Conservation (phyloP, 2,329 filamentous ascomycete genomes). For the Aspergillus transmontanensis region DNA sequence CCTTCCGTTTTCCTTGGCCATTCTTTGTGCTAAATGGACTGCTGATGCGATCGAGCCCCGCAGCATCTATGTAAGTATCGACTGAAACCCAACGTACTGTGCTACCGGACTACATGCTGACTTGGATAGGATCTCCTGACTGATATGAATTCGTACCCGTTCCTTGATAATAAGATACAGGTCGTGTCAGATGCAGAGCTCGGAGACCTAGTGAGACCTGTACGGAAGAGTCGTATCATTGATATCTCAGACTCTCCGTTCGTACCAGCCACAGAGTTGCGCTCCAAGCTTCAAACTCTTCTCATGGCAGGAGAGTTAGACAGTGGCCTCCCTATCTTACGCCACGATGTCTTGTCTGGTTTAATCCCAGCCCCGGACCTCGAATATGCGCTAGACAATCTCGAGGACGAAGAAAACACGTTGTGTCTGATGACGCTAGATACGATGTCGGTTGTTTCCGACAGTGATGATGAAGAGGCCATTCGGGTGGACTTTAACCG, state of each 20-base stretch:
- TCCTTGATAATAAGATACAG: slow-evolving; percentile 94
- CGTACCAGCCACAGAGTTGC: slow-evolving; percentile 74
- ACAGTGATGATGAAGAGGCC: slow-evolving; percentile 59
- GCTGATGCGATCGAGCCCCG: slow-evolving; percentile 91
- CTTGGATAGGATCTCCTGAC: slow-evolving; percentile 75
- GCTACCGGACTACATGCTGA: slow-evolving; percentile 20
- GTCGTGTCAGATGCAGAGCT: slow-evolving; percentile 88
- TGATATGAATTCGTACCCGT: slow-evolving; percentile 96
- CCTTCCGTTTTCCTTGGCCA: slow-evolving; percentile 86
- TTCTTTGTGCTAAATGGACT: slow-evolving; percentile 97
- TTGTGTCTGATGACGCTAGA: slow-evolving; percentile 80
- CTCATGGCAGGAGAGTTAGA: slow-evolving; percentile 88
- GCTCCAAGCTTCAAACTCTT: slow-evolving; percentile 77
- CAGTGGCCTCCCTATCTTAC: slow-evolving; percentile 83
- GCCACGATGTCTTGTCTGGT: slow-evolving; percentile 78
- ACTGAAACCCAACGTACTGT: not conserved
- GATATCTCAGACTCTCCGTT: slow-evolving; percentile 84
- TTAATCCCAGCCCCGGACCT: slow-evolving; percentile 92
- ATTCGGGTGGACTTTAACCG: slow-evolving; percentile 84
- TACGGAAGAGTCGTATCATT: slow-evolving; percentile 76
- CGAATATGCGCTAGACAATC: slow-evolving; percentile 85
- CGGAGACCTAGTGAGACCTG: slow-evolving; percentile 78
- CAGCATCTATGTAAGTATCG: slow-evolving; percentile 76
- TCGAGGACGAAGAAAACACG: slow-evolving; percentile 70
- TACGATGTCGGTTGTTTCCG: slow-evolving; percentile 57